Conservation (phyloP, 169 alveolate species). For the Plasmodium ovale region DNA sequence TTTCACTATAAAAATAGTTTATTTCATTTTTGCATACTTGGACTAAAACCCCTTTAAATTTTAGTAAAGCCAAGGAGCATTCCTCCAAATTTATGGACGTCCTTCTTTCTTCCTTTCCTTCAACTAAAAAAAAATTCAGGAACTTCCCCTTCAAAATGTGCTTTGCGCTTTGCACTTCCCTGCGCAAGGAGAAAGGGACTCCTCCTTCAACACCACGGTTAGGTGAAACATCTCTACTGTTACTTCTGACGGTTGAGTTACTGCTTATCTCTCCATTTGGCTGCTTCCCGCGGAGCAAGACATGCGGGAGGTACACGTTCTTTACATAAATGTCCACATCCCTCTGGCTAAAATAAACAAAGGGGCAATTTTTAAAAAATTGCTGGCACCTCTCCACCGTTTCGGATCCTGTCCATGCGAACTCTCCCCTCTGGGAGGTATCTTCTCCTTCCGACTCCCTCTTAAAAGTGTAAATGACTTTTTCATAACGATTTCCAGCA, state of each 20-base stretch:
- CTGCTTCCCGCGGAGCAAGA: neutral
- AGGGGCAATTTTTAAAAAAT: conserved; percentile 19
- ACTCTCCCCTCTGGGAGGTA: neutral
- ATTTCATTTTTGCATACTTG: conserved; percentile 45
- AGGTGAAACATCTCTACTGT: no score
- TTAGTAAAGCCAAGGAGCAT: neutral
- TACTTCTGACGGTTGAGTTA: no score
- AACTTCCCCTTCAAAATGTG: neutral
- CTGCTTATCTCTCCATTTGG: neutral
- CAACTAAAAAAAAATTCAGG: neutral
- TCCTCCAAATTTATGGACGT: conserved; percentile 25
- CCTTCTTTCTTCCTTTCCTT: neutral
- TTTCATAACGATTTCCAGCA: neutral
- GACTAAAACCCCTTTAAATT: conserved; percentile 5
- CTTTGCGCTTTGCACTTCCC: neutral
- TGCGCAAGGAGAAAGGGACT: neutral
- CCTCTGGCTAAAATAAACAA: conserved; percentile 11
- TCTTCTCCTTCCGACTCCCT: neutral
- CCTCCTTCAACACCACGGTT: no score
- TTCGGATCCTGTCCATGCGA: neutral
- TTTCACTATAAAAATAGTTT: conserved; percentile 1
- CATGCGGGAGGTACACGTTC: neutral
- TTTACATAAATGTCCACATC: conserved; percentile 19
- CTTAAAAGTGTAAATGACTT: neutral
- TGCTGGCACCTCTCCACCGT: neutral